Percentiles rank a stretch among this genome's conserved stretches.
Evolutionary conservation across 805 yeast species (phyloP).

Genomic region (Saccharomyces mikatae): DNA sequence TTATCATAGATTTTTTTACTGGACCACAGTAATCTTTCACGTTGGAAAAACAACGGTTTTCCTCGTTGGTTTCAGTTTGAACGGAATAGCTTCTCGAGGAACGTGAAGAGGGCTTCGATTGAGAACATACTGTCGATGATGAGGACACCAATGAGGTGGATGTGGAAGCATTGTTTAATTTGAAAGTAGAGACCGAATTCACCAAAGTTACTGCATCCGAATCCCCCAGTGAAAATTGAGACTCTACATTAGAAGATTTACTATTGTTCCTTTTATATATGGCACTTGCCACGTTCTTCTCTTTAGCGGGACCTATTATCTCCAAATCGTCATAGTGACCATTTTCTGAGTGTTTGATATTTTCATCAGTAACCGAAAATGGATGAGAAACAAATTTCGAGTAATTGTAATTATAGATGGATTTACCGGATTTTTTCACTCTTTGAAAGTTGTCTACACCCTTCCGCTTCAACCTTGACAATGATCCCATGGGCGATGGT

Average conservation of each 20-base stretch:
- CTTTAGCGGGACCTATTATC: background rate
- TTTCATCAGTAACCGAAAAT: background rate
- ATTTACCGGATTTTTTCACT: slow-evolving; percentile 8
- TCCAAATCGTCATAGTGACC: background rate
- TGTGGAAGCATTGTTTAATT: background rate
- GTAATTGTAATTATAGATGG: background rate
- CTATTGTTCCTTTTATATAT: background rate
- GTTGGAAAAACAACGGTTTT: background rate
- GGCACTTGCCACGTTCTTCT: background rate
- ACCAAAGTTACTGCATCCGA: background rate
- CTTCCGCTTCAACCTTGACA: slow-evolving; percentile 9
- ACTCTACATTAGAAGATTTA: background rate
- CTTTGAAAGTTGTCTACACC: slow-evolving; percentile 9
- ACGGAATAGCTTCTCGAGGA: background rate
- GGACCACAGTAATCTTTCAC: background rate
- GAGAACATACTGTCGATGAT: background rate
- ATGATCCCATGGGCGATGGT: slow-evolving; percentile 8
- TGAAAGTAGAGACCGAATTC: background rate
- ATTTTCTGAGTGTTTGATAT: background rate
- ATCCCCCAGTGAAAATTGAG: background rate
- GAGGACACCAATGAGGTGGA: background rate
- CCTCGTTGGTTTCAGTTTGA: background rate
- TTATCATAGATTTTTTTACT: background rate
- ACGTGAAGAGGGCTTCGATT: background rate
- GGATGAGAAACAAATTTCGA: background rate